Percentiles rank a stretch among this genome's conserved stretches.
These are phyloP conservation scores for Gillenia trifoliata DNA, from an alignment of 306 rosid species.

Conservation along the genomic window DNA sequence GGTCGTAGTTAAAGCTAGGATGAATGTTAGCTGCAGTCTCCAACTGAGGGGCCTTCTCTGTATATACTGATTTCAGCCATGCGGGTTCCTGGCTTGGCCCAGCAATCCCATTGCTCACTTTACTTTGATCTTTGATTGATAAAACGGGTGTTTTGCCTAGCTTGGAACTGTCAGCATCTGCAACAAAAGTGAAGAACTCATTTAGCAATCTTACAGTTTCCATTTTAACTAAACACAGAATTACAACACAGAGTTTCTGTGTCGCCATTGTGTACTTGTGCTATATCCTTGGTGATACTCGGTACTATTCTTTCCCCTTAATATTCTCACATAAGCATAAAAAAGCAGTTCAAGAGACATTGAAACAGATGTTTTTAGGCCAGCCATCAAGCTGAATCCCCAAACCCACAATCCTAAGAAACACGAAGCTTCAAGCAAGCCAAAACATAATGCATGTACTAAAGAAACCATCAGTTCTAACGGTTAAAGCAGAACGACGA, in stretches of 20 bases:
- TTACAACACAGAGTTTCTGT: background rate
- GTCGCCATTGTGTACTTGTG: background rate
- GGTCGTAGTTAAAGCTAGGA: conserved; percentile 58
- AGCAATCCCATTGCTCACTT: conserved; percentile 51
- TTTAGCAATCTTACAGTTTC: conserved; percentile 16
- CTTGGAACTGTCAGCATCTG: conserved; percentile 81
- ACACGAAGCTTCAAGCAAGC: background rate
- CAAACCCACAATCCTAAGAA: background rate
- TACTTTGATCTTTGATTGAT: conserved; percentile 53
- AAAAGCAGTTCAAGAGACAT: background rate
- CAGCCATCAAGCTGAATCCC: background rate
- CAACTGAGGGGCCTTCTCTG: conserved; percentile 57
- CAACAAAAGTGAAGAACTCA: conserved; percentile 25
- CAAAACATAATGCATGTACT: background rate
- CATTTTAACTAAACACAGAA: background rate
- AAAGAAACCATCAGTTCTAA: background rate
- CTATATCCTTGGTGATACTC: background rate
- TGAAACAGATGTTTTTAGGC: background rate
- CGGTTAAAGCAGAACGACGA: background rate
- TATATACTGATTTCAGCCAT: conserved; percentile 65
- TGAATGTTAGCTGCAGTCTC: conserved; percentile 59
- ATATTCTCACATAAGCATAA: background rate
- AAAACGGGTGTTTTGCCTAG: conserved; percentile 32
- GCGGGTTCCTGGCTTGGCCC: conserved; percentile 79
- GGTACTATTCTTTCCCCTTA: background rate